Conservation (phyloP, 257 asterid species). For the Asclepias syriaca region DNA sequence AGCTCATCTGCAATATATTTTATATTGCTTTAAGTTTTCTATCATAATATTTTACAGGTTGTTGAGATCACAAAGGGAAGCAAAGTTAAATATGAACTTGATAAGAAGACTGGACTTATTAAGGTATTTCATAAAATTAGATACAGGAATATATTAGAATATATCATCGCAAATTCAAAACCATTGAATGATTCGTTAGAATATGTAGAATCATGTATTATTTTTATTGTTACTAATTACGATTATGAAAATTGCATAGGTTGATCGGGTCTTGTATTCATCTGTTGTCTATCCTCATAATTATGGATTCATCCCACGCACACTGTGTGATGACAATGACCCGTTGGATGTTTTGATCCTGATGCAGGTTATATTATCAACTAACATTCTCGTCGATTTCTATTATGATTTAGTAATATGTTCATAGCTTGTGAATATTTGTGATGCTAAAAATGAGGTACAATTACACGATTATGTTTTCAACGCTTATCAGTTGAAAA, state of each 20-base stretch:
- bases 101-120: slow-evolving; percentile 18
- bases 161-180: not conserved
- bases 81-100: slow-evolving; percentile 20
- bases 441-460: not conserved
- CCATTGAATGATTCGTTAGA: too few relatives aligned
- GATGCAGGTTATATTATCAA: slow-evolving; percentile 17
- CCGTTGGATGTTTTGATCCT: slow-evolving; percentile 23
- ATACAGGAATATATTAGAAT: too few relatives aligned
- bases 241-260: slow-evolving; percentile 3
- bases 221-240: not conserved
- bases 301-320: slow-evolving; percentile 25
- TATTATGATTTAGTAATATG: too few relatives aligned
- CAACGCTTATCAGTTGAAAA: too few relatives aligned
- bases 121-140: slow-evolving; percentile 1
- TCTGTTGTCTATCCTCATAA: slow-evolving; percentile 27
- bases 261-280: slow-evolving; percentile 22
- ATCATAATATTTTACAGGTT: slow-evolving; percentile 9
- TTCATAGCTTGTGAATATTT: not conserved
- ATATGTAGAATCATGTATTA: not conserved
- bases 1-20: too few relatives aligned
- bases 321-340: slow-evolving; percentile 25
- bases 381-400: too few relatives aligned
- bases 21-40: too few relatives aligned
- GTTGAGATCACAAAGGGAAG: slow-evolving; percentile 21
- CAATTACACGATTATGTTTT: not conserved